Evolutionary conservation across 2,329 filamentous ascomycete genomes (phyloP).

Genomic region (Remersonia thermophila): DNA sequence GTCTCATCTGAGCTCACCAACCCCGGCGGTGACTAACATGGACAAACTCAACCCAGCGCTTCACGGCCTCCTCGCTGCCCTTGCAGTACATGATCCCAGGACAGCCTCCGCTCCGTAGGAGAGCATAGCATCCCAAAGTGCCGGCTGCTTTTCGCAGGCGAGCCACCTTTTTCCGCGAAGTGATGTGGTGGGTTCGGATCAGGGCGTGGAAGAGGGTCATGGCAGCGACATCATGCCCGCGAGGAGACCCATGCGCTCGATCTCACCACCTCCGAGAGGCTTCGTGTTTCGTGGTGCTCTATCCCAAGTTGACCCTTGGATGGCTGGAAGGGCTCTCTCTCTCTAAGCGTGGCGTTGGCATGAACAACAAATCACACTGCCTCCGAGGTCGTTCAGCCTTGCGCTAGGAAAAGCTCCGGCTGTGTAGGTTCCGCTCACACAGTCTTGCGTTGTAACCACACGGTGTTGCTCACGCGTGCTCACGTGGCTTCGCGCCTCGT

Average conservation of each 20-base stretch:
- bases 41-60: slow-evolving; percentile 52
- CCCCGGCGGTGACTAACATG: slow-evolving; percentile 11
- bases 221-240: not conserved
- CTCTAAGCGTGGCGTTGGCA: not conserved
- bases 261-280: too few species aligned
- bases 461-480: slow-evolving; percentile 6
- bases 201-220: slow-evolving; percentile 35
- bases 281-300: too few species aligned
- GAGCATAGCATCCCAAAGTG: slow-evolving; percentile 46
- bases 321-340: not conserved
- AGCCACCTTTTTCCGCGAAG: slow-evolving; percentile 58
- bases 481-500: slow-evolving; percentile 6
- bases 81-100: slow-evolving; percentile 74
- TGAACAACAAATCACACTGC: not conserved
- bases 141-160: slow-evolving; percentile 51
- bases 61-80: slow-evolving; percentile 42
- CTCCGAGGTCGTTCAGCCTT: not conserved
- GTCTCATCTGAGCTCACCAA: not conserved
- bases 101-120: slow-evolving; percentile 54
- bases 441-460: not conserved
- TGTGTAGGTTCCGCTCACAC: too few species aligned
- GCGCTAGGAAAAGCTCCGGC: too few species aligned
- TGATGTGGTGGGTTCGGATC: slow-evolving; percentile 72
- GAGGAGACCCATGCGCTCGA: too few species aligned
- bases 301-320: too few species aligned